Percentiles rank a stretch among this genome's conserved stretches.
phyloP scores from a whole-genome alignment of 345 rosid species.

The Citrus cavaleriei region DNA sequence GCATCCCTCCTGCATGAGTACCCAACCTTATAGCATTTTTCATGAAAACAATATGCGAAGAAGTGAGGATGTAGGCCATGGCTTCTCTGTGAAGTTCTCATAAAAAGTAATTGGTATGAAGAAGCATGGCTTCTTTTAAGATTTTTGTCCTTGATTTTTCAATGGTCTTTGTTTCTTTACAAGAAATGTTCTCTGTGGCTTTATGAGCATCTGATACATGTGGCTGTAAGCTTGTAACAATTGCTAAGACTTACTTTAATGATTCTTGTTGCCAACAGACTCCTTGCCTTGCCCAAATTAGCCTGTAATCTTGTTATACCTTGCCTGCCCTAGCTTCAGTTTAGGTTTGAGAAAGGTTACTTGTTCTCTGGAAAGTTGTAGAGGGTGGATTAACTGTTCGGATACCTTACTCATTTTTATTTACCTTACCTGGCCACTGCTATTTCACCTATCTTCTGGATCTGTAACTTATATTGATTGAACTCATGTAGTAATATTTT shows the following conservation, averaged over 20 bases:
- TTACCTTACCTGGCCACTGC: background rate
- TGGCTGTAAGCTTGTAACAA: background rate
- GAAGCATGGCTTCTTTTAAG: no score
- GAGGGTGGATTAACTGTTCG: background rate
- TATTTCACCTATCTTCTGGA: background rate
- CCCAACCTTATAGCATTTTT: no score
- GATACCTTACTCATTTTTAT: background rate
- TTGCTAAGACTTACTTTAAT: background rate
- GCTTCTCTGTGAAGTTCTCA: no score
- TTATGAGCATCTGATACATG: background rate
- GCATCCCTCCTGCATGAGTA: no score
- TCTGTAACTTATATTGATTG: background rate
- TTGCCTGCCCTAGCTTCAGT: background rate
- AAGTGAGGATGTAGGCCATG: no score
- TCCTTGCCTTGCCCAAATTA: background rate
- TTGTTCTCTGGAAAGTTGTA: background rate
- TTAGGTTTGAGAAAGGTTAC: background rate
- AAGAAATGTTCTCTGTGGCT: background rate
- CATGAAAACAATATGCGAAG: no score
- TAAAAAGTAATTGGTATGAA: no score
- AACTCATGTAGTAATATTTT: constrained; percentile 1
- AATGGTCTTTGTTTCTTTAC: background rate
- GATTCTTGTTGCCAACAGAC: background rate
- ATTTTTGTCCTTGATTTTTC: background rate
- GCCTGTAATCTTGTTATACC: background rate